Base-by-base conservation (phyloP, 331 rosid genomes). In the Arachis monticola region DNA sequence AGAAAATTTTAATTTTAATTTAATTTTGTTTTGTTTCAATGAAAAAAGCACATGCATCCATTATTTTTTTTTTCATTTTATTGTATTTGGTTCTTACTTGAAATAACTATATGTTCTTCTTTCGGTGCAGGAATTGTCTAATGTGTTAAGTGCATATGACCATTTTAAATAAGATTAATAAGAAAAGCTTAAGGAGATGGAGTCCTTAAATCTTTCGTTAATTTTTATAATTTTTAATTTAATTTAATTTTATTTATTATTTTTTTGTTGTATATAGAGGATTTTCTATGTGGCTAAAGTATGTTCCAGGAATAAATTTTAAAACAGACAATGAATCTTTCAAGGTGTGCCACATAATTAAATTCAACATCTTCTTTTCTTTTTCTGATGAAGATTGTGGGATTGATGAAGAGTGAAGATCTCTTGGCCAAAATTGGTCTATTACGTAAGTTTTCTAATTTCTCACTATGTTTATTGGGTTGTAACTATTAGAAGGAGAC, bases 371-470 rank as follows among this genome's bases (percentile, higher is more conserved):
- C 22, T 17, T 17, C 22, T 17, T 17, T 17, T 17, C 22, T 17
- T 17, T 17, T 17, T 17, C 22, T 17, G 22, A 17, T 17, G 22
- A 17, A 17, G 22, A 17, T 17, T 17, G 22, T 17, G 22, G 22
- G 22, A 17, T 17, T 17, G 22, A 17, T 17, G 22, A 17, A 17
- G 22, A 17, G 22, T 17, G 22, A 17, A 17, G 22, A 17, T 17
- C 22, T 89, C 64, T 79, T 95, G 80, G 85, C 99, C 48, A 98
- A 98, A 80, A 31, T 90, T 81, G 98, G 99, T 66, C 73, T 95
- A 81, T 95, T 98, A 76, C 98, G 99, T 95, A 85, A 90, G 98
- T 88, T 86, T 70, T 81, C 79, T 31, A 68, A 41, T 62, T 68
- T 67, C 42, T 42, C 38, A 22, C 56, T 31, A 7, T 65, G 9